Conservation (phyloP, 176 grass and related monocot species). For the Bolboschoenus planiculmis region DNA sequence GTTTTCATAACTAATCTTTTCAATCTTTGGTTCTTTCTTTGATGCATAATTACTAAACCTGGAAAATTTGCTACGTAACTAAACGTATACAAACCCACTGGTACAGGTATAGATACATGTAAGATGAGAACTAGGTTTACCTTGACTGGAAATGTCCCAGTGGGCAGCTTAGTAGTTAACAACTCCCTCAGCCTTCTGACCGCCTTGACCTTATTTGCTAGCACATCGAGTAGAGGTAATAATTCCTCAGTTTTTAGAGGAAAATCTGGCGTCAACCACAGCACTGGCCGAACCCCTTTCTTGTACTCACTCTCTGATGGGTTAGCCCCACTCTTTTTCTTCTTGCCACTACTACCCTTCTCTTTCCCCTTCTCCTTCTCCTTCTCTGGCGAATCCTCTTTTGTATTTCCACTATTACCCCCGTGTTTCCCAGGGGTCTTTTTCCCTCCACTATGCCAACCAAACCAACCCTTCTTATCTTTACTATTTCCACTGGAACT, state of each 20-base stretch:
- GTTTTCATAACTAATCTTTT: not conserved
- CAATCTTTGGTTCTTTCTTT: not conserved
- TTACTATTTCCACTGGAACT: slow-evolving; percentile 37
- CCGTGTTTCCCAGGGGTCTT: slow-evolving; percentile 37
- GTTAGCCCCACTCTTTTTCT: slow-evolving; percentile 71
- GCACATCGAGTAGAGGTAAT: slow-evolving; percentile 82
- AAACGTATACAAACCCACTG: not conserved
- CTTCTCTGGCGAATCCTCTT: slow-evolving; percentile 37
- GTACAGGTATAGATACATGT: not conserved
- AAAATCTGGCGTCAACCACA: slow-evolving; percentile 90
- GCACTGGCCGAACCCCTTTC: slow-evolving; percentile 78
- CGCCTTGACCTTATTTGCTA: slow-evolving; percentile 98
- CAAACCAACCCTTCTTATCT: slow-evolving; percentile 93
- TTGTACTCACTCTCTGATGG: slow-evolving; percentile 88
- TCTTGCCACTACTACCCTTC: slow-evolving; percentile 58
- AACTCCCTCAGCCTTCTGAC: slow-evolving; percentile 91
- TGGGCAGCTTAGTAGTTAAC: slow-evolving; percentile 81
- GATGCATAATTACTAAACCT: not conserved
- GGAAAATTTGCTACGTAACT: not conserved
- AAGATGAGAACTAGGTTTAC: slow-evolving; percentile 28
- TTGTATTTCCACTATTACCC: slow-evolving; percentile 26
- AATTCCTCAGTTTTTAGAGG: slow-evolving; percentile 93
- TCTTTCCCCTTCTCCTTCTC: slow-evolving; percentile 57
- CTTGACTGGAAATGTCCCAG: slow-evolving; percentile 93
- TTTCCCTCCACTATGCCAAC: slow-evolving; percentile 54